Base-by-base conservation (phyloP, 1,284 basidiomycete genomes). In the Cryptococcus sp. region DNA sequence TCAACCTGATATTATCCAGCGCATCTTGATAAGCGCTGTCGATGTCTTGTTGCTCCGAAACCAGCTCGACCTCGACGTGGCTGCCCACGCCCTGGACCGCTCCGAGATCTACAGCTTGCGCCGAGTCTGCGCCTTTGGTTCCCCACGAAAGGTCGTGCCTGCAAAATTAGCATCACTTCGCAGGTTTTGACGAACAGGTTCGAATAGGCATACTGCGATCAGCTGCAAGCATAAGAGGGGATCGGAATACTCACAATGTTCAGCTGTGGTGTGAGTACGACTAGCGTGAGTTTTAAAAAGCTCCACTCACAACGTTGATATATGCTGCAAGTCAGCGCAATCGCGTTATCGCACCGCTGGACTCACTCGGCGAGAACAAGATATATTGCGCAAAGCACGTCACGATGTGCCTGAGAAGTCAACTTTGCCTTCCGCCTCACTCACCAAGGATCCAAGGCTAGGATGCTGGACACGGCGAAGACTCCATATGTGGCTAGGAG, bases 351-450 rank as follows among this genome's bases (percentile, higher is more conserved):
- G 7, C 28, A 31, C 28, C 23, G 22, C 7, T 3, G 45, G 35
- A 62, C 69, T 63, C 31, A 73, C 71, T 68, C 9, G 71, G 69
- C 21, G 51, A 97, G 77, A 74, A 69, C 16, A 98, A 75, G 56
- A 97, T 73, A 68, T 95, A 97, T 51, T 90, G 91, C 6, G 85
- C 56, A 65, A 93, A 93, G 61, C 87, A 90, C 2, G 92, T 97
- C 54, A 97, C 48, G 72, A 95, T 82, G 74, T 94, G 69, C 58
- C 64, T 63, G 31, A 16, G 43, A 23, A 22, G 5, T 19, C 28
- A 38, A 9, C 22, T 5, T 2, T 10, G 19, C 16, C 2, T 33
- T 14, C 6, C 3, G 26, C 4, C n/a, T 7, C 39, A 43, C 58
- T 31, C 42, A 67, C 68, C 91, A 88, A 14, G 92, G 90, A 72